Conservation (phyloP, 2,329 filamentous ascomycete species). For the Pseudogymnoascus sp. region DNA sequence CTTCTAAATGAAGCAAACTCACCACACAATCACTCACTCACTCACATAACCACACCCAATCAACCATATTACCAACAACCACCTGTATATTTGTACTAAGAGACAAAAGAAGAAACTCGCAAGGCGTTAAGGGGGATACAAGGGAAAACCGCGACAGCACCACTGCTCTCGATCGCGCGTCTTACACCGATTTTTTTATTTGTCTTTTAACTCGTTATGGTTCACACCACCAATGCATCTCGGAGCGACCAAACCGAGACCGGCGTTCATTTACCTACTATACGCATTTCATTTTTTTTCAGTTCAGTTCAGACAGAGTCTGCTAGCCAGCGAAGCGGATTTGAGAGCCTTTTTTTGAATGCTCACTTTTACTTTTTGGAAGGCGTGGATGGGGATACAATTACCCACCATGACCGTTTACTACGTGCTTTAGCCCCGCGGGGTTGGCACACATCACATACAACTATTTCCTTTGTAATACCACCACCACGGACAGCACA, state of each 20-base stretch:
- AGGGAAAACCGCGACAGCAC: not conserved
- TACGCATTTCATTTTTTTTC: not conserved
- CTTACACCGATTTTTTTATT: not conserved
- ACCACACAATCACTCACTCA: not conserved
- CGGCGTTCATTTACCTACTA: not conserved
- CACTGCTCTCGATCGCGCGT: not conserved
- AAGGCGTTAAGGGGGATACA: not conserved
- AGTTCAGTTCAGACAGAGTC: not conserved
- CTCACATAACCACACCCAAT: not conserved
- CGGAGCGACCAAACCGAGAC: not conserved
- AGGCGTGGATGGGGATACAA: not conserved
- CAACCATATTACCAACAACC: not conserved
- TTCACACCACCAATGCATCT: not conserved
- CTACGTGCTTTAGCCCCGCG: not conserved
- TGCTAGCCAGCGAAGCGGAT: not conserved
- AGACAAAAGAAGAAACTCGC: not conserved
- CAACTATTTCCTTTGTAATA: conserved; percentile 1
- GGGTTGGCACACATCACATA: not conserved
- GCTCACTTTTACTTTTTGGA: not conserved
- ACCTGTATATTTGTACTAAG: conserved; percentile 1
- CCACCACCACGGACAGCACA: not conserved
- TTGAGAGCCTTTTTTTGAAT: not conserved
- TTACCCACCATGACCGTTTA: not conserved
- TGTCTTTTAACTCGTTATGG: not conserved
- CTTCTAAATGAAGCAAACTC: conserved; percentile 34